Conservation (phyloP, 768 basidiomycete genomes). For the Tephrocybe sp. region DNA sequence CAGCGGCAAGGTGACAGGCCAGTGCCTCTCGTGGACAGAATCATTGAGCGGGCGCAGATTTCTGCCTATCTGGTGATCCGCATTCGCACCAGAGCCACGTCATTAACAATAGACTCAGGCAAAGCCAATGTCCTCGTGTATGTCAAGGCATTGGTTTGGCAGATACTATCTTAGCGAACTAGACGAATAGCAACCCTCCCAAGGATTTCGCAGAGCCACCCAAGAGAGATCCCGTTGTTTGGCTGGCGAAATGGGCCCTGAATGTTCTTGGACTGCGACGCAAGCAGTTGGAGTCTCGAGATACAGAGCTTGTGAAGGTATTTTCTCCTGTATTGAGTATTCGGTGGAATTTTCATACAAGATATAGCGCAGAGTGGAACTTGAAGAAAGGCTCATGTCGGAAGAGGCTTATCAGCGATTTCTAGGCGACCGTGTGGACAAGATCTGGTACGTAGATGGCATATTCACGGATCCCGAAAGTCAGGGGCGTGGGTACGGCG, state of each 20-base stretch:
- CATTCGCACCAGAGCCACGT: neutral
- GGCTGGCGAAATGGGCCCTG: neutral
- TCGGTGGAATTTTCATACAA: neutral
- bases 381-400: conserved; percentile 15
- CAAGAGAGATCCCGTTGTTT: neutral
- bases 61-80: neutral
- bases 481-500: conserved; percentile 28
- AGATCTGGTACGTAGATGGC: conserved; percentile 28
- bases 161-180: too few relatives aligned
- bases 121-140: neutral
- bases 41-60: neutral
- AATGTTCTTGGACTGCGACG: neutral
- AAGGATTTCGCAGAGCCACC: neutral
- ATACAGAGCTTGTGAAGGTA: neutral
- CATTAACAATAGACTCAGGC: neutral
- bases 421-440: conserved; percentile 20
- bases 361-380: conserved; percentile 16
- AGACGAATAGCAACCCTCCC: neutral
- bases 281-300: neutral
- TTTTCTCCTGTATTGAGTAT: too few relatives aligned
- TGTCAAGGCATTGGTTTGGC: neutral
- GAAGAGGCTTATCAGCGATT: conserved; percentile 16
- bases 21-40: neutral
- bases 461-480: conserved; percentile 24
- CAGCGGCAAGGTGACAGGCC: neutral